Base-by-base conservation (phyloP, 2,329 filamentous ascomycete species). In the Blumeria hordei region DNA sequence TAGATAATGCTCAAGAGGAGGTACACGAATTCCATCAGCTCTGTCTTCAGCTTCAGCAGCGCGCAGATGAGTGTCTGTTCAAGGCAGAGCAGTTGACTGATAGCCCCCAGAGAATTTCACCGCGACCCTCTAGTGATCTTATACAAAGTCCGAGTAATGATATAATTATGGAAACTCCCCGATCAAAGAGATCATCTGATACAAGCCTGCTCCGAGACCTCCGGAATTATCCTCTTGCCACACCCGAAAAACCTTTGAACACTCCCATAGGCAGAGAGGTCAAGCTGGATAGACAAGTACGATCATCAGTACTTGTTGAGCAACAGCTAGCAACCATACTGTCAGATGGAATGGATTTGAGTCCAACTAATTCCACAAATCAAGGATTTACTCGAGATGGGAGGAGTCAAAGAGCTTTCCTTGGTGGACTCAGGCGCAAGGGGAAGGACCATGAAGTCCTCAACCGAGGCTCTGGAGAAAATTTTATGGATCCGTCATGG, bases 1-100 rank as follows among this genome's bases (percentile, higher is more conserved):
- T 58, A 3, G 49, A 58, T 34, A 49, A 33, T 12, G 53, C 65
- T 8, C 61, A 65, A 34, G 64, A 63, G 5, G 64, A 66, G 14
- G 55, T 67, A 8, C 57, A 59, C 1, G 57, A 62, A 33, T 67
- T 67, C 55, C 60, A 66, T 47, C 36, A 64, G 5, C 57, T 62
- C 3, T 66, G 65, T 54, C 55, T 64, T 5, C 53, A 55, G 9
- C 59, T 67, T 3, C 65, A 66, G 50, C 57, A 56, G 2, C 64
- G 64, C 6, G 61, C 64, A 3, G 61, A 66, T 45, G 63, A 66
- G 41, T 66, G 63, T 55, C 58, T 66, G 12, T 45, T 58, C 8
- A 62, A 61, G 57, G 64, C 64, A 3, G 64, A 66, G 53, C 57
- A 56, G 3, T 55, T 57, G 12, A 58, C 21, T 4, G 21, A 28